Evolutionary conservation across 805 yeast species (phyloP), one percentile per base, ranked within the genome.

Genomic region (Blastobotrys attinorum): DNA sequence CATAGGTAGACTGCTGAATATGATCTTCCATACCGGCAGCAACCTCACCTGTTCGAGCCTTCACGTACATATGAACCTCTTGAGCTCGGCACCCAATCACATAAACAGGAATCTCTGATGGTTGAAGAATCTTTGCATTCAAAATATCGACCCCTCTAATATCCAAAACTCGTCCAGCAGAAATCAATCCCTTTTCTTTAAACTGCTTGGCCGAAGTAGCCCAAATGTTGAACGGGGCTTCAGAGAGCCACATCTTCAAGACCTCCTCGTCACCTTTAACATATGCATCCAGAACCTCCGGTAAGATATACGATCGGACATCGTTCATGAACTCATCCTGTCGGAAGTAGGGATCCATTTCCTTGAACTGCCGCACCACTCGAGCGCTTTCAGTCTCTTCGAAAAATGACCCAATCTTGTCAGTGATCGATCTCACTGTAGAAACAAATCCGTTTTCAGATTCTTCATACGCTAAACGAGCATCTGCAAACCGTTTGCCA

Each of bases 11-110:
- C 74, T 86, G 75, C 63, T 86, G 79, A 54, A 92, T 86, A 64
- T 88, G 88, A 57, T 89, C 95, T 60, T 88, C 96, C 25, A 88
- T 79, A 57, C 98, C 99, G 6, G 97, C 98, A 43, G 89, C 94
- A 44, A 92, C 73, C 65, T 90, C 95, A 41, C 95, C 95, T 25
- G 96, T 83, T 70, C 89, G 89, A 49, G 80, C 77, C 62, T 84
- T 86, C 70, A 88, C 82, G 72, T 79, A 92, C 49, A 87, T 69
- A 59, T 85, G 90, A 47, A 94, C 79, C 61, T 92, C 99, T 69
- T 92, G 98, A 6, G 96, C 97, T 63, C 98, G 79, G 61, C 97
- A 88, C 40, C 95, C 84, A 49, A 88, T 85, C 42, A 92, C 96
- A 51, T 87, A 68, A 16, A 90, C 97, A 11, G 99, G 99, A 29